Percentiles rank a stretch among this genome's conserved stretches.
These are phyloP conservation scores for Rhizopogon vinicolor DNA, from an alignment of 768 basidiomycete genomes.

Conservation along the genomic window DNA sequence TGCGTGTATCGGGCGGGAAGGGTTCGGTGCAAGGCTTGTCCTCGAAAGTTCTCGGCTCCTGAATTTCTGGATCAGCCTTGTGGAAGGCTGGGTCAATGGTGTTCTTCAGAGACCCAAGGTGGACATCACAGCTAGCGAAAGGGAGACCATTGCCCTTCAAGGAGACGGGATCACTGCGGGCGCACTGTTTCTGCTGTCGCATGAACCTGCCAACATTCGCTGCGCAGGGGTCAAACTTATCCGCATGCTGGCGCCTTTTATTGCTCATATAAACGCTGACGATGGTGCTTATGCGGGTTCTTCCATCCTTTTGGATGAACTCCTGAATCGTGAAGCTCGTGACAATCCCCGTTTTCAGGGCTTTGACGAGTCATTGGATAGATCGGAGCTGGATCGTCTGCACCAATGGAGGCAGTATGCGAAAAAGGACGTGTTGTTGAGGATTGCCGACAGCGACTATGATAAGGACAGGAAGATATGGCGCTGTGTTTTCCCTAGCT, in stretches of 20 bases:
- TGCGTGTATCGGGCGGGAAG: constrained; percentile 54
- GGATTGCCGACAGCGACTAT: constrained; percentile 67
- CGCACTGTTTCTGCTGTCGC: constrained; percentile 68
- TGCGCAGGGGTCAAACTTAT: constrained; percentile 60
- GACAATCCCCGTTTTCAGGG: constrained; percentile 50
- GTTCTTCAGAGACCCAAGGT: constrained; percentile 35
- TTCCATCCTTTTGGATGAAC: constrained; percentile 41
- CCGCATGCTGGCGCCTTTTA: constrained; percentile 49
- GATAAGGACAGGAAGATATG: constrained; percentile 69
- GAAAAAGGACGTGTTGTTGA: constrained; percentile 52
- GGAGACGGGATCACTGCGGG: constrained; percentile 67
- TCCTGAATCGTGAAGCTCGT: constrained; percentile 46
- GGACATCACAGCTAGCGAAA: constrained; percentile 37
- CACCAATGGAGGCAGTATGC: constrained; percentile 62
- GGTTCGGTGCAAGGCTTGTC: constrained; percentile 56
- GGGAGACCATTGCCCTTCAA: constrained; percentile 38
- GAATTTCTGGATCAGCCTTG: constrained; percentile 66
- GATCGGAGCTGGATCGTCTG: constrained; percentile 53
- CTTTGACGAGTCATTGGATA: constrained; percentile 63
- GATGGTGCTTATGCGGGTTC: constrained; percentile 23
- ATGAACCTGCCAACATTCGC: constrained; percentile 46
- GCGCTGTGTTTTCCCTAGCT: constrained; percentile 65
- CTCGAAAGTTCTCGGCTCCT: constrained; percentile 66
- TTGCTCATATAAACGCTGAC: constrained; percentile 38
- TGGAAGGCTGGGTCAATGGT: constrained; percentile 63